Percentiles rank a stretch among this genome's conserved stretches.
These are phyloP conservation scores for Xerocomellus dryophilus DNA, from an alignment of 768 basidiomycete species.

Conservation along the genomic window DNA sequence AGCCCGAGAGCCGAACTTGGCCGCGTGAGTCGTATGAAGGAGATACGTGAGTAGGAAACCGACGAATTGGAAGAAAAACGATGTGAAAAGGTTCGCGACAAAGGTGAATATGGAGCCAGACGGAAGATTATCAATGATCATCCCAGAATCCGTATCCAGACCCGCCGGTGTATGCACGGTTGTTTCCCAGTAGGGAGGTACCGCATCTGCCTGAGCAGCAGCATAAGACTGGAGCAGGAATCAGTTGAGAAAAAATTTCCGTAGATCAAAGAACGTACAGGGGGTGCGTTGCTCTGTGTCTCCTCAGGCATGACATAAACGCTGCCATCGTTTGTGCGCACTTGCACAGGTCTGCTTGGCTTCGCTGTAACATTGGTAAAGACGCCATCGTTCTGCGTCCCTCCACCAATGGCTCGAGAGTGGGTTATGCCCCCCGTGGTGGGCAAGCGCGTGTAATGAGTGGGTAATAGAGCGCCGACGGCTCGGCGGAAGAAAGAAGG, in stretches of 20 bases:
- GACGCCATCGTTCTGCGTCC: slow-evolving; percentile 86
- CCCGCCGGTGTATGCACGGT: slow-evolving; percentile 79
- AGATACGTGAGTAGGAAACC: slow-evolving; percentile 92
- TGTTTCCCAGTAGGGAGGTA: slow-evolving; percentile 96
- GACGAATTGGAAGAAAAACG: slow-evolving; percentile 96
- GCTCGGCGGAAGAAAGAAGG: slow-evolving; percentile 58
- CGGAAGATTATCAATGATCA: slow-evolving; percentile 91
- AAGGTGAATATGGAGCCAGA: slow-evolving; percentile 77
- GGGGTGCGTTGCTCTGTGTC: slow-evolving; percentile 76
- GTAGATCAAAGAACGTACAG: slow-evolving; percentile 50
- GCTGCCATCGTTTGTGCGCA: slow-evolving; percentile 53
- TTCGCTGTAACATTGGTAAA: slow-evolving; percentile 95
- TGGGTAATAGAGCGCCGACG: slow-evolving; percentile 58
- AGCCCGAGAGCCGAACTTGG: slow-evolving; percentile 88
- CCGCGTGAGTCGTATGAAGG: slow-evolving; percentile 87
- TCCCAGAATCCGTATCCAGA: slow-evolving; percentile 49
- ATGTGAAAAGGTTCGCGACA: slow-evolving; percentile 74
- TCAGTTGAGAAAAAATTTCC: not conserved
- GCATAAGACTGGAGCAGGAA: slow-evolving; percentile 64
- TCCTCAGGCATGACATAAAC: slow-evolving; percentile 74
- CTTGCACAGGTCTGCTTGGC: slow-evolving; percentile 49
- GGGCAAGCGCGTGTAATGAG: slow-evolving; percentile 57
- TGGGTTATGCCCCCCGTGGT: slow-evolving; percentile 36
- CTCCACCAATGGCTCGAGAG: slow-evolving; percentile 52
- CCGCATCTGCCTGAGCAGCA: slow-evolving; percentile 83